A percentile compares a stretch with the other conserved stretches of the same genome.
Conservation (phyloP, 176 grass and related monocot genomes). For the Paspalum vaginatum region DNA sequence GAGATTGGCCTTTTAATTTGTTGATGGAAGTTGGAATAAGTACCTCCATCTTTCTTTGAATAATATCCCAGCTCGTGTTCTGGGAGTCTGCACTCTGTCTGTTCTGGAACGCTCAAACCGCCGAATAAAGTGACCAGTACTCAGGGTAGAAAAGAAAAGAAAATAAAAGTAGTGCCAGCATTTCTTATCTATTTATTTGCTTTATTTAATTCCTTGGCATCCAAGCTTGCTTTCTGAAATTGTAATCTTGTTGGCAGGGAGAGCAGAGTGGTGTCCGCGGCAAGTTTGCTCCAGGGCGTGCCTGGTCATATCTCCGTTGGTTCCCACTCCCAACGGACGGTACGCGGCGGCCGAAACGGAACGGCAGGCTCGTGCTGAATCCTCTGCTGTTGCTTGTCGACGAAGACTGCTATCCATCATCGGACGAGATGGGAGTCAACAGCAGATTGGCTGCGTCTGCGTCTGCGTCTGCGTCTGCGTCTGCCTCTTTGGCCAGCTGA, state of each 20-base stretch:
- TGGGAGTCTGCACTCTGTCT: background rate
- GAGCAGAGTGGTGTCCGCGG: constrained; percentile 2
- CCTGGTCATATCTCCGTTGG: background rate
- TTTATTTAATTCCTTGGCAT: constrained; percentile 23
- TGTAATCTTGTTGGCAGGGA: too few relatives aligned
- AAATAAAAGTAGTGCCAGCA: background rate
- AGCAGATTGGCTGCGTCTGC: background rate
- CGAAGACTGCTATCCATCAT: background rate
- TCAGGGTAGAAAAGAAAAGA: background rate
- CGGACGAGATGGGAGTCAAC: background rate
- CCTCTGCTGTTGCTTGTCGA: background rate
- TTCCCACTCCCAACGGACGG: background rate
- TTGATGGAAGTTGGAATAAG: background rate
- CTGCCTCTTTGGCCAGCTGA: background rate
- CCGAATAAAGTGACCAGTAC: background rate
- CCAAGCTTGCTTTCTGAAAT: constrained; percentile 35
- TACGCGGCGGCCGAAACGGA: background rate
- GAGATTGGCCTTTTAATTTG: background rate
- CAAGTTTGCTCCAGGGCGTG: background rate
- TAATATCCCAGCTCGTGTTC: background rate
- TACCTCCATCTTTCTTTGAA: background rate
- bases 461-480: background rate
- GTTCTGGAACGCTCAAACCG: background rate
- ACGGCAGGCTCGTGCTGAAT: background rate
- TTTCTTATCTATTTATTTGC: background rate